Percentiles rank a stretch among this genome's conserved stretches.
Evolutionary conservation across 257 asterid genomes (phyloP).

Genomic region (Petunia secreta): DNA sequence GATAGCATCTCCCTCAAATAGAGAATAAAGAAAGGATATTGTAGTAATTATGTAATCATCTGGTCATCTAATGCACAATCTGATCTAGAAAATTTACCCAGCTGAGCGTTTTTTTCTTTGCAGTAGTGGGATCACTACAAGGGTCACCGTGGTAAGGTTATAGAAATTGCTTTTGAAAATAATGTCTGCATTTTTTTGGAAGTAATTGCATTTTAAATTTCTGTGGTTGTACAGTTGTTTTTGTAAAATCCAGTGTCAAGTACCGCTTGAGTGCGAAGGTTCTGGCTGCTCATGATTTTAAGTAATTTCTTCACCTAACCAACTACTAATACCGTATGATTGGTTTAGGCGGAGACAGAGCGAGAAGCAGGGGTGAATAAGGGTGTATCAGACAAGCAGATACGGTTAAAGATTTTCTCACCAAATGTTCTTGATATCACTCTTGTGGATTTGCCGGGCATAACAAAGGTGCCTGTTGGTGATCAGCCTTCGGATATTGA

Average conservation of each 20-base stretch:
- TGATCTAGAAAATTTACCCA: background rate
- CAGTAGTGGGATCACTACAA: background rate
- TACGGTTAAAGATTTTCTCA: slow-evolving; percentile 81
- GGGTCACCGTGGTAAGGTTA: slow-evolving; percentile 3
- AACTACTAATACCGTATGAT: background rate
- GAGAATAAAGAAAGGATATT: slow-evolving; percentile 8
- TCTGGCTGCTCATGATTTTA: background rate
- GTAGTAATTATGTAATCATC: background rate
- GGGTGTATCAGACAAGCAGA: slow-evolving; percentile 86
- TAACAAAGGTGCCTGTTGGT: slow-evolving; percentile 95
- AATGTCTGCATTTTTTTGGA: background rate
- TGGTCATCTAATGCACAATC: background rate
- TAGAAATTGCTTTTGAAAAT: background rate
- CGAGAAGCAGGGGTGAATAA: slow-evolving; percentile 87
- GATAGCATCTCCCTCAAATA: background rate
- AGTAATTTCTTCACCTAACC: background rate
- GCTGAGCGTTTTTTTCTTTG: background rate
- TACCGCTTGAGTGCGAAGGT: background rate
- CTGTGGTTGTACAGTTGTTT: background rate
- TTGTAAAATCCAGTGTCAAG: slow-evolving; percentile 12
- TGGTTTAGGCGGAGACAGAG: slow-evolving; percentile 75
- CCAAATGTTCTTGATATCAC: slow-evolving; percentile 94
- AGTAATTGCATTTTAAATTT: background rate
- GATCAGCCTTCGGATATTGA: slow-evolving; percentile 98
- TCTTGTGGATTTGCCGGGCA: slow-evolving; percentile 96